Conservation (phyloP, 768 basidiomycete genomes). For the Cubamyces sp. region DNA sequence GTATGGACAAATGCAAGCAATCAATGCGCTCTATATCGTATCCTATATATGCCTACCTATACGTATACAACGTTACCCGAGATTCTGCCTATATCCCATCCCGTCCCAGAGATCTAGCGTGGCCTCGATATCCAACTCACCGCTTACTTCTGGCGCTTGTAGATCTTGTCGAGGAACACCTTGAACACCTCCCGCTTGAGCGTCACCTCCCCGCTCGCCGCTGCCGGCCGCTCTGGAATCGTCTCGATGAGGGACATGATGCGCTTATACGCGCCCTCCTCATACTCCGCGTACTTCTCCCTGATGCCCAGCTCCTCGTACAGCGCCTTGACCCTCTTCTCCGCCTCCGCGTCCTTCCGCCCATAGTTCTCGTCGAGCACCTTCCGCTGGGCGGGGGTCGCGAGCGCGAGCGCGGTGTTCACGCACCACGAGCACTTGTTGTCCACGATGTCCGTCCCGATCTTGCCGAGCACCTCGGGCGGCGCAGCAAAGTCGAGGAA, state of each 20-base stretch:
- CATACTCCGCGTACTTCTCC: constrained; percentile 74
- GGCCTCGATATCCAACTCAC: too few species aligned
- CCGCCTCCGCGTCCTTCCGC: constrained; percentile 55
- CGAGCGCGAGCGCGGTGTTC: constrained; percentile 77
- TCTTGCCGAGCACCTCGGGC: constrained; percentile 92
- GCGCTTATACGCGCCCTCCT: constrained; percentile 69
- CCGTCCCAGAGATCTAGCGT: too few species aligned
- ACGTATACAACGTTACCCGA: too few species aligned
- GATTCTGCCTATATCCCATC: too few species aligned
- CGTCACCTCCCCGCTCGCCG: constrained; percentile 39
- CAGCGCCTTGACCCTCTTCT: constrained; percentile 66
- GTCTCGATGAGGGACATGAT: constrained; percentile 71
- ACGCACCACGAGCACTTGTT: constrained; percentile 99
- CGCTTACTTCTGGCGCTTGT: constrained; percentile 54
- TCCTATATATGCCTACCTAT: too few species aligned
- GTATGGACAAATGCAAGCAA: too few species aligned
- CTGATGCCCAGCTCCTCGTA: constrained; percentile 74
- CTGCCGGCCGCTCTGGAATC: constrained; percentile 61
- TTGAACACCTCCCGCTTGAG: constrained; percentile 74
- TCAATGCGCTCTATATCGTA: too few species aligned
- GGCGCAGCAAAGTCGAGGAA: constrained; percentile 92
- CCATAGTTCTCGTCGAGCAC: constrained; percentile 73
- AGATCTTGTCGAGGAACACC: constrained; percentile 88
- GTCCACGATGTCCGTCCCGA: constrained; percentile 97
- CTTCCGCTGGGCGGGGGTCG: constrained; percentile 56